Base-by-base conservation (phyloP, 2,329 filamentous ascomycete genomes). In the Thermochaetoides dissita region DNA sequence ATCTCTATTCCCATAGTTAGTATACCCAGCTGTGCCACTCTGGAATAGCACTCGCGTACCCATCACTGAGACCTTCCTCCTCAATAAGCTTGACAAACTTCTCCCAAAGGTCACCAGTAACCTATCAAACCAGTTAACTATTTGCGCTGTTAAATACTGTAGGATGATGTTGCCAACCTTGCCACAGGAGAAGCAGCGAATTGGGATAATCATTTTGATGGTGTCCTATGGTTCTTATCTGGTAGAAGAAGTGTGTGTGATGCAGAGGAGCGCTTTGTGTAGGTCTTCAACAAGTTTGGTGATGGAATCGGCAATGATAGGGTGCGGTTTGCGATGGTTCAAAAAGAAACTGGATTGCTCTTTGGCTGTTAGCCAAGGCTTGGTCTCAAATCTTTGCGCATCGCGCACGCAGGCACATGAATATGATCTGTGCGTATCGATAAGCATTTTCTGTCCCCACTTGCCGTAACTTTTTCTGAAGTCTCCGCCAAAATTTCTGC, bases 121-220 rank as follows among this genome's bases (percentile, higher is more conserved):
- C 91, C 91, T 96, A 59, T 39, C 46, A 28, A 43, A 36, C 31
- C 17, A 41, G 57, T 62, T 55, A 24, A 24, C 17, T 24, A 24
- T 24, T 24, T 24, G 17, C 5, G 17, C 17, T 24, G 17, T 24
- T 24, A 5, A 24, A 24, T 5, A 24, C 17, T 24, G 17, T 24
- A n/a, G 43, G 44, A 36, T 43, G 34, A 51, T 38, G 47, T 33
- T 9, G 53, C 64, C 46, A 65, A 94, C 91, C 84, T 98, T 98
- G 64, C 91, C 91, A 64, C 91, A 98, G 45, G 91, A 96, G 67
- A 98, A 98, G 69, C 91, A 98, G 54, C 91, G 86, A 52, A 98
- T 85, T 3, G 91, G 91, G 54, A 98, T 96, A 65, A 98, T 98
- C 91, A 98, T 98, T 44, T 66, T 82, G 67, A 28, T 38, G 43